These are phyloP conservation scores for Saitozyma sp. DNA, from an alignment of 768 basidiomycete genomes.

Conservation along the genomic window DNA sequence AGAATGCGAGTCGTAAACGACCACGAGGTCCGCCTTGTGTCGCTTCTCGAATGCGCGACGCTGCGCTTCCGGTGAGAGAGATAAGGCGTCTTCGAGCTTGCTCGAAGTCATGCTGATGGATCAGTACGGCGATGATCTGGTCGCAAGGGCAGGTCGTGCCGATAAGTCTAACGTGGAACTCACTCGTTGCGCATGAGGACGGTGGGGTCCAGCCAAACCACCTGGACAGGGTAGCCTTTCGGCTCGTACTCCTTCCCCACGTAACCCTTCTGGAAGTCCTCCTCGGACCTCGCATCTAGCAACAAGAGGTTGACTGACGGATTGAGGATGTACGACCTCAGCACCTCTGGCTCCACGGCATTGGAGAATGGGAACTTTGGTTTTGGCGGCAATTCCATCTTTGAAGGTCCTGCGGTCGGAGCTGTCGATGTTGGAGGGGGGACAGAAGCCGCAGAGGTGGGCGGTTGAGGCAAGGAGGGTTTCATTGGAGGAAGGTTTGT, in stretches of 20 bases:
- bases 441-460: neutral
- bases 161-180: constrained; percentile 40
- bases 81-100: constrained; percentile 71
- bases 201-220: constrained; percentile 82
- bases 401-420: constrained; percentile 16
- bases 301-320: constrained; percentile 65
- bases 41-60: constrained; percentile 75
- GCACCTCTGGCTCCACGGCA: constrained; percentile 62
- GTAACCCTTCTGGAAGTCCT: constrained; percentile 72
- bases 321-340: constrained; percentile 63
- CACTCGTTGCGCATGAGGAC: constrained; percentile 70
- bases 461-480: constrained; percentile 12
- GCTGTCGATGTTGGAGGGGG: constrained; percentile 1
- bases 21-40: constrained; percentile 83
- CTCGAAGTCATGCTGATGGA: constrained; percentile 63
- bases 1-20: constrained; percentile 68
- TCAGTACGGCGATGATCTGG: neutral
- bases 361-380: constrained; percentile 63
- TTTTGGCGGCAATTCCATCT: constrained; percentile 51
- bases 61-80: constrained; percentile 70
- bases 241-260: constrained; percentile 62
- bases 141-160: neutral
- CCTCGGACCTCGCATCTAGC: constrained; percentile 77
- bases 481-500: constrained; percentile 11
- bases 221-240: constrained; percentile 34